Base-by-base conservation (phyloP, 176 grass and related monocot species). In the Bonia amplexicaulis region DNA sequence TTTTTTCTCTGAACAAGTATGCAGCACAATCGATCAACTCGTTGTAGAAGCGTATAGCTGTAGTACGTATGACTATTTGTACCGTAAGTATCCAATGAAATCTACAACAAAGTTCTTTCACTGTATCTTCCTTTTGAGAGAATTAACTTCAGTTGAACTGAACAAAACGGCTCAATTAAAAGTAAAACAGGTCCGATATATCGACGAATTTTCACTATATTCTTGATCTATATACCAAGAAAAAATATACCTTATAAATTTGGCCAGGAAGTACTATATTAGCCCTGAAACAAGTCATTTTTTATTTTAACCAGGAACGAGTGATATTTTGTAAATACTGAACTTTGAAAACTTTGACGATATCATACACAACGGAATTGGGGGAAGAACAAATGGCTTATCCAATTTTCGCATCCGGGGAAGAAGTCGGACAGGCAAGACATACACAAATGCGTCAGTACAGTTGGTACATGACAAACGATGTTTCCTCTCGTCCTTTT, bases 401-500 rank as follows among this genome's bases (percentile, higher is more conserved):
- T 12, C 58, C 23, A 26, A 6, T 23, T 27, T 62, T 27, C 20
- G 55, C 55, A n/a, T 58, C 25, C 5, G 59, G 4, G 12, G 25
- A 12, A 61, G 59, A 62, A 27, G n/a, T 13, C 57, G 69, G 31
- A 16, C 26, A 40, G 16, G 61, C 6, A 66, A 53, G 61, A 70
- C 66, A 58, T 10, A 10, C 9, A 72, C 5, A 35, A 33, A 54
- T 72, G 77, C 59, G 35, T 33, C 44, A 54, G 69, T 22, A 41
- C 16, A 16, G 42, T 39, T 9, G 25, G 84, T 82, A 82, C 65
- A 41, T 72, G 79, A 77, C 39, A 62, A 31, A 1, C 17, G 46
- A 58, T n/a, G 79, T 9, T 67, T 78, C 79, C 23, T 45, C 66
- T 78, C 80, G 84, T 82, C 74, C 25, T 27, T 45, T 67, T 86